Base-by-base conservation (phyloP, 2,329 filamentous ascomycete genomes). In the Tolypocladium inflatum region DNA sequence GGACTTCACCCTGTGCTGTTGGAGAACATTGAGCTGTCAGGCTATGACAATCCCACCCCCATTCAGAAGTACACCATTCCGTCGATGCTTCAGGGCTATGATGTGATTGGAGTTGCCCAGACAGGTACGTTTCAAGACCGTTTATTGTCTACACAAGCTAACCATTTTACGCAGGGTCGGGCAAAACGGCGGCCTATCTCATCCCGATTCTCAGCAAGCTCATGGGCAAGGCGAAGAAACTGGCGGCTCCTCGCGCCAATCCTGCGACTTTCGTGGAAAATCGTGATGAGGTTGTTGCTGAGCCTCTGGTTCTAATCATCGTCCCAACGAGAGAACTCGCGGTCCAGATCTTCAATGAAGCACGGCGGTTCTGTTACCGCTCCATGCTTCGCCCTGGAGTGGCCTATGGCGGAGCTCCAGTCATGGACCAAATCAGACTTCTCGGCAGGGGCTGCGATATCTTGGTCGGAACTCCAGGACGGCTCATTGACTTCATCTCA, bases 171-270 rank as follows among this genome's bases (percentile, higher is more conserved):
- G 6, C 54, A 97, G 93, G 94, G 23, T 97, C 93, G 33, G 94
- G 94, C 56, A 99, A 99, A 79, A 99, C 94, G 0, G 93, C 89
- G 0, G 92, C 94, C 0, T 99, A 94, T 68, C 75, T 99, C 5
- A 84, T 97, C 57, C 94, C 94, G 0, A 89, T 96, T 60, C 68
- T 97, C 55, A 96, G 91, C 60, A 88, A 89, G 71, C 76, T 99
- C 26, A 97, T 97, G 91, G 94, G 94, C 33, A 97, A 97, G 75
- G 91, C 89, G 7, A 94, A 91, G 75, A 92, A 91, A 74, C 76
- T 97, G 8, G 87, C 87, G 1, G 92, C 90, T 6, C 80, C 85
- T 51, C 88, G 92, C 5, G 91, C 92, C 0, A 85, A 87, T 61
- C 78, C 83, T 0, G 71, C 72, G 1, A 78, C 74, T 0, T 87